Evolutionary conservation across 192 early-diverging fungal species (phyloP).

Genomic region (Gamsiella multidivaricata): DNA sequence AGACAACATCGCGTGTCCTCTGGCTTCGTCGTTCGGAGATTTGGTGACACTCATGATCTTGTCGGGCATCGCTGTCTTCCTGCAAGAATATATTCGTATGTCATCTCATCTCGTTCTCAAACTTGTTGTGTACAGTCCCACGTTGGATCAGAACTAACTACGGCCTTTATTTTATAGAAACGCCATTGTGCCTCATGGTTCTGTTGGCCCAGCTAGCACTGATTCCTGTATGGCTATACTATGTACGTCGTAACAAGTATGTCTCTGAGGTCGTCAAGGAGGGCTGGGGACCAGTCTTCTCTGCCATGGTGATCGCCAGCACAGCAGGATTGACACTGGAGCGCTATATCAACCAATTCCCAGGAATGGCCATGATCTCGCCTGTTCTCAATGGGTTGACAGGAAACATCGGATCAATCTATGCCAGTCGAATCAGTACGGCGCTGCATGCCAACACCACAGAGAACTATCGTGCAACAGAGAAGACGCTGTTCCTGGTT

Average conservation of each 20-base stretch:
- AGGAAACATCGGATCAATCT: slow-evolving; percentile 85
- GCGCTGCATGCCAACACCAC: slow-evolving; percentile 68
- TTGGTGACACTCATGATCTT: slow-evolving; percentile 75
- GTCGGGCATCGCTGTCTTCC: slow-evolving; percentile 61
- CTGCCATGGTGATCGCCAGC: slow-evolving; percentile 80
- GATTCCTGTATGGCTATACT: slow-evolving; percentile 60
- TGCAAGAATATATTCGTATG: slow-evolving; percentile 63
- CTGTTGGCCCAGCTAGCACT: slow-evolving; percentile 49
- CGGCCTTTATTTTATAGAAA: slow-evolving; percentile 25
- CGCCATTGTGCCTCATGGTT: slow-evolving; percentile 55
- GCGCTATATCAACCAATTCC: slow-evolving; percentile 70
- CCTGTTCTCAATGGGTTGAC: slow-evolving; percentile 77
- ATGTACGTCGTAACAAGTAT: slow-evolving; percentile 70
- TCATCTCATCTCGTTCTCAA: not conserved
- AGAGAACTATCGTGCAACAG: slow-evolving; percentile 62
- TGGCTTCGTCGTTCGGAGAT: slow-evolving; percentile 80
- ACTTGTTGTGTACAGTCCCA: not conserved
- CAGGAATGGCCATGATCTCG: slow-evolving; percentile 74
- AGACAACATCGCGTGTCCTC: slow-evolving; percentile 83
- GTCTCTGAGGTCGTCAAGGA: slow-evolving; percentile 72
- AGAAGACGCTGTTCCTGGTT: slow-evolving; percentile 72
- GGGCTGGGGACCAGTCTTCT: slow-evolving; percentile 82
- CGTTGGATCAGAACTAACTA: not conserved
- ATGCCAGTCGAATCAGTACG: slow-evolving; percentile 81
- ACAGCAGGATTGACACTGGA: slow-evolving; percentile 76